A percentile compares a stretch with the other conserved stretches of the same genome.
Conservation (phyloP, 495 filamentous ascomycete species). For the Podospora didyma region DNA sequence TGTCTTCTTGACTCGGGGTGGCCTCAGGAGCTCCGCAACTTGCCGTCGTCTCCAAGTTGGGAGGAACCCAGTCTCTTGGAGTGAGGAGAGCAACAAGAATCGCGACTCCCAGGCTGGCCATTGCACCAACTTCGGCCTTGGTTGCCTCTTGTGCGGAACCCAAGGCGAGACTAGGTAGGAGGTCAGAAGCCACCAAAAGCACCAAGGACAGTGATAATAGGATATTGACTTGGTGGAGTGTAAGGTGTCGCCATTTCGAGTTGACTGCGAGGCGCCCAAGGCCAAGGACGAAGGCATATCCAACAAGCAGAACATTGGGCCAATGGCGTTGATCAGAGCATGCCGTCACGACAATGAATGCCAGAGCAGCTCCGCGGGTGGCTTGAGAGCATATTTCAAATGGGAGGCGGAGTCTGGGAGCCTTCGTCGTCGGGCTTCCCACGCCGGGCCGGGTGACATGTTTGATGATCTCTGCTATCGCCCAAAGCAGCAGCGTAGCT, state of each 20-base stretch:
- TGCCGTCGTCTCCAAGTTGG: constrained; percentile 19
- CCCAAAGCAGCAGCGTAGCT: not conserved
- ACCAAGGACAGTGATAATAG: constrained; percentile 24
- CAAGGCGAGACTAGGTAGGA: constrained; percentile 31
- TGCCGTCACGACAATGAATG: constrained; percentile 24
- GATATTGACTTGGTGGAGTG: constrained; percentile 37
- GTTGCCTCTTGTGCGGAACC: constrained; percentile 9
- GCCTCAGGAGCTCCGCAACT: constrained; percentile 23
- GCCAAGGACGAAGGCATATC: constrained; percentile 33
- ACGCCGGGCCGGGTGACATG: not conserved
- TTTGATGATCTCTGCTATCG: not conserved
- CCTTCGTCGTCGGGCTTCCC: constrained; percentile 4
- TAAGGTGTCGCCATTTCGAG: constrained; percentile 33
- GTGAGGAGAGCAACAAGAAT: constrained; percentile 30
- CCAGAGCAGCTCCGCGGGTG: constrained; percentile 26
- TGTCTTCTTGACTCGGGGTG: constrained; percentile 42
- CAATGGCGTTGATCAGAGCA: constrained; percentile 17
- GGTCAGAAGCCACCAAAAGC: constrained; percentile 18
- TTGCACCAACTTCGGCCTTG: constrained; percentile 16
- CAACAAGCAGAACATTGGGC: constrained; percentile 24
- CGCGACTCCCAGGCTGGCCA: constrained; percentile 25
- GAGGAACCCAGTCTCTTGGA: constrained; percentile 37
- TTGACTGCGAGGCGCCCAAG: constrained; percentile 30
- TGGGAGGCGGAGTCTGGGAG: constrained; percentile 23
- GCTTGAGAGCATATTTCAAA: constrained; percentile 32